Evolutionary conservation across 2,329 filamentous ascomycete species (phyloP).

Genomic region (Alternaria triticina): DNA sequence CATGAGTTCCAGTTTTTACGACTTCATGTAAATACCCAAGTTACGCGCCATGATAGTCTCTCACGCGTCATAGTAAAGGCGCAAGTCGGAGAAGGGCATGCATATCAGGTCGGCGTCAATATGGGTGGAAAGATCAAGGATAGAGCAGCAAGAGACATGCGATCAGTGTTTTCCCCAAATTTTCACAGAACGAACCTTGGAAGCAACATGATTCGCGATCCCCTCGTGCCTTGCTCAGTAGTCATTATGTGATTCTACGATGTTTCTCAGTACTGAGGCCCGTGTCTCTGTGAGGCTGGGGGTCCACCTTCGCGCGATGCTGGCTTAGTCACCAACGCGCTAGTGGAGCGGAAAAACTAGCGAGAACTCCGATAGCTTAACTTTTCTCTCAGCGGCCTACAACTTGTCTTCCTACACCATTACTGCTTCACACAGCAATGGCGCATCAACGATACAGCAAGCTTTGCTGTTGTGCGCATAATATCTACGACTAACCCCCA

Average conservation of each 20-base stretch:
- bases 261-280: neutral
- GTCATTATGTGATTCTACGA: neutral
- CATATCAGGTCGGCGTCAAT: slow-evolving; percentile 7
- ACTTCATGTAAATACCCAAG: slow-evolving; percentile 34
- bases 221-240: neutral
- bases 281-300: neutral
- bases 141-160: slow-evolving; percentile 4
- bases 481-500: neutral
- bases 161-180: neutral
- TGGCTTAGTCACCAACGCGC: slow-evolving; percentile 17
- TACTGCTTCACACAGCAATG: slow-evolving; percentile 7
- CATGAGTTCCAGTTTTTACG: slow-evolving; percentile 15
- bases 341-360: slow-evolving; percentile 28
- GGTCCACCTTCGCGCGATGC: slow-evolving; percentile 1
- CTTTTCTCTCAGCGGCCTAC: slow-evolving; percentile 15
- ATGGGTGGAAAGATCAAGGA: slow-evolving; percentile 1
- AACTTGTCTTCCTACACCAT: slow-evolving; percentile 12
- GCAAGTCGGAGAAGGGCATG: slow-evolving; percentile 6
- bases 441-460: slow-evolving; percentile 1
- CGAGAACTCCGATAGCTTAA: slow-evolving; percentile 22
- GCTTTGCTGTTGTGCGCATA: neutral
- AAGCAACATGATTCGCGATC: neutral
- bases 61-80: slow-evolving; percentile 7
- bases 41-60: slow-evolving; percentile 12
- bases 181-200: neutral